Base-by-base conservation (phyloP, 2,329 filamentous ascomycete species). In the Penicillium rolfsii region DNA sequence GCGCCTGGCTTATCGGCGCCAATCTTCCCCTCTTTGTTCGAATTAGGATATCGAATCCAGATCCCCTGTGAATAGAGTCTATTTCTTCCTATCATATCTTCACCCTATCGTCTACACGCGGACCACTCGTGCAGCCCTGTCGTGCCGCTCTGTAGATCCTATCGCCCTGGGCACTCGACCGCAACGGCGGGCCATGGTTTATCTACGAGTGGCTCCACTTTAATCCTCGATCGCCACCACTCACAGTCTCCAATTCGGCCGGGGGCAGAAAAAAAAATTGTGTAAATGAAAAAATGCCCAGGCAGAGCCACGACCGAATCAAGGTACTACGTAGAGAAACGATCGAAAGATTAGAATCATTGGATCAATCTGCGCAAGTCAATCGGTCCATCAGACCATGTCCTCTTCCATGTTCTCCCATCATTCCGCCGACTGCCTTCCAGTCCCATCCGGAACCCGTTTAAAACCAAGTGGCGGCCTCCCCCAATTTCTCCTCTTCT, bases 311-410 rank as follows among this genome's bases (percentile, higher is more conserved):
- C 40, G 33, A 30, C 62, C 57, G 38, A 64, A 68, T 60, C 35
- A 49, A 58, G 57, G 40, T 56, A 60, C 41, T 55, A 30, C 7
- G 55, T 30, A 35, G 55, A 60, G 54, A 63, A 36, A 30, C 3
- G 12, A 38, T n/a, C 22, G 1, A 52, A 49, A 50, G 40, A 48
- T 55, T 52, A 11, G 50, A 54, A n/a, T 7, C 22, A 60, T 63
- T 58, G 63, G 55, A 61, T 57, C 63, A 62, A 16, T 36, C 55
- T 36, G 19, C 52, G 28, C 4, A 40, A 26, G 12, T 24, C 50
- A 36, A 53, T 53, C 50, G 41, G 45, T 54, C 28, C n/a, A 63
- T 66, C 62, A 65, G 56, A 63, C 63, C 64, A 63, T 22, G 19
- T 22, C 19, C 19, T 22, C 19, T 22, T 22, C 19, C 19, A 1